Base-by-base conservation (phyloP, 192 early-diverging fungal species). In the Helicostylum pulchrum region DNA sequence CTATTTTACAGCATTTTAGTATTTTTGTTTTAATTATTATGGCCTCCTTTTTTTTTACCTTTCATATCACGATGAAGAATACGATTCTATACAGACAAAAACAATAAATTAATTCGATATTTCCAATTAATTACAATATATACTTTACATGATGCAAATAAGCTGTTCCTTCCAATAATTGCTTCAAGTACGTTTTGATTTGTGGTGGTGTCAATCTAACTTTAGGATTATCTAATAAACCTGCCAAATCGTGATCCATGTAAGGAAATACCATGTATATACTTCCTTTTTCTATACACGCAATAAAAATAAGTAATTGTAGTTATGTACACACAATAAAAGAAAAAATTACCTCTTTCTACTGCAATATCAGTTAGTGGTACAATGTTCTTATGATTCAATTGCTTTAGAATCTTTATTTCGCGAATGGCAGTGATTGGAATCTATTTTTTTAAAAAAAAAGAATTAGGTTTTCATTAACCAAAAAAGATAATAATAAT, bases 201-300 rank as follows among this genome's bases (percentile, higher is more conserved):
- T 96, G 94, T 53, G 85, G 75, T 1, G 76, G 77, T 5, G 82
- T 77, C 7, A 66, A 30, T 21, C 80, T 76, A 7, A 98, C 89
- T 53, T 77, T 73, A 10, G 87, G 85, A 76, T 98, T 98, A 68
- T 96, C 90, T 53, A 99, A 76, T 20, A 99, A 76, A 4, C 97
- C 96, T 10, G 90, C 90, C 61, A 99, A 80, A 69, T 99, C 97
- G 65, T 99, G 95, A 49, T 94, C 91, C 94, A 98, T 96, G 72
- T 98, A 99, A 7, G 92, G 92, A 64, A 99, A 97, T 4, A 97
- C 94, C 93, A 99, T 95, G 76, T 94, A 97, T 34, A 97, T 85
- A 48, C 83, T 80, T 23, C 85, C 84, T 52, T 76, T 73, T 46
- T 53, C 56, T 36, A 68, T 69, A 32, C n/a, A n/a, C n/a, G n/a